phyloP scores from a whole-genome alignment of 495 filamentous ascomycete genomes.

The Aspergillus leporis region DNA sequence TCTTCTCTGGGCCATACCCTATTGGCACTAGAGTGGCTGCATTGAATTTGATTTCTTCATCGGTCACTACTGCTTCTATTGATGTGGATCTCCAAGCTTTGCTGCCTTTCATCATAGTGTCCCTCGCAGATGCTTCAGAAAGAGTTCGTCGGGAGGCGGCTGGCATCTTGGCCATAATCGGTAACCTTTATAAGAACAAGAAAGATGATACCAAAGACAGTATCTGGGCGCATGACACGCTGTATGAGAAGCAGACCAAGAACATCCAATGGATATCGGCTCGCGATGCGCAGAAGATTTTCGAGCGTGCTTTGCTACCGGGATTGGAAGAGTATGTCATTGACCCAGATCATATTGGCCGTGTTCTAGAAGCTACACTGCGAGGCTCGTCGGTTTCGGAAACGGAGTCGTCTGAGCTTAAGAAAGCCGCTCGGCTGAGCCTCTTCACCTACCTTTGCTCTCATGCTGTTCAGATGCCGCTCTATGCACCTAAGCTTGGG shows the following conservation, averaged over 20 bases:
- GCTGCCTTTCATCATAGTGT: conserved; percentile 72
- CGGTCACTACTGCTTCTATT: conserved; percentile 49
- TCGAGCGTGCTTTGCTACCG: conserved; percentile 65
- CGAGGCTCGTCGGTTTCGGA: conserved; percentile 43
- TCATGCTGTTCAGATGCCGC: conserved; percentile 66
- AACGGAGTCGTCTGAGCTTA: conserved; percentile 56
- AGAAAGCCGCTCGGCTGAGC: conserved; percentile 62
- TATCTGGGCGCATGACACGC: conserved; percentile 51
- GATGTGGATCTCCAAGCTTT: conserved; percentile 73
- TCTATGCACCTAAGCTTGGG: conserved; percentile 63
- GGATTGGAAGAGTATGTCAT: conserved; percentile 80
- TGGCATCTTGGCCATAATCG: conserved; percentile 54
- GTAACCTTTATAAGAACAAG: conserved; percentile 49
- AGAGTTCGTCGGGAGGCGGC: conserved; percentile 75
- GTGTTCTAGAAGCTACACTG: conserved; percentile 57
- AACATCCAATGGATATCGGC: conserved; percentile 58
- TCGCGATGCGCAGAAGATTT: conserved; percentile 56
- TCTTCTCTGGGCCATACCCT: conserved; percentile 73
- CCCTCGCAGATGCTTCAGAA: conserved; percentile 70
- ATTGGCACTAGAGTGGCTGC: conserved; percentile 66
- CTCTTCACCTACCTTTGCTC: conserved; percentile 73
- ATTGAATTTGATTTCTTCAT: conserved; percentile 56
- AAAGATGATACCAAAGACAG: conserved; percentile 26
- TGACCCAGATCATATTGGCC: conserved; percentile 64
- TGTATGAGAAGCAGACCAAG: conserved; percentile 58